phyloP scores from a whole-genome alignment of 345 rosid genomes.

The Capsella bursapastoris region DNA sequence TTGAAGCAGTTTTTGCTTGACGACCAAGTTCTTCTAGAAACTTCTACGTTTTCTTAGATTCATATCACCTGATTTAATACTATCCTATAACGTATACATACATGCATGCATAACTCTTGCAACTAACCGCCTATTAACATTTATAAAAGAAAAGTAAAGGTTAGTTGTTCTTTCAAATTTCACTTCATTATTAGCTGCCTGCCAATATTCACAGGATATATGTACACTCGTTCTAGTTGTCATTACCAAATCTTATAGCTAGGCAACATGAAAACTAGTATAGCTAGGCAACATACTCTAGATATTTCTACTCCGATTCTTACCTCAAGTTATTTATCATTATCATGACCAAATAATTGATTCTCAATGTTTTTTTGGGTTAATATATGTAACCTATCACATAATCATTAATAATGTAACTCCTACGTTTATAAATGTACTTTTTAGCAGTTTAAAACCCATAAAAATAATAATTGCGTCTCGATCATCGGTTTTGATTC shows the following conservation, averaged over 20 bases:
- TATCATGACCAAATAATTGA: slow-evolving; percentile 1
- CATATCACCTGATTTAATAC: too few species aligned
- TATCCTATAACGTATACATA: too few species aligned
- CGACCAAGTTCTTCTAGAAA: slow-evolving; percentile 40
- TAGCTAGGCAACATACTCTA: not conserved
- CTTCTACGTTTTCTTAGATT: not conserved
- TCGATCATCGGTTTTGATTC: not conserved
- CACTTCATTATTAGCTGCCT: not conserved
- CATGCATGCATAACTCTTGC: not conserved
- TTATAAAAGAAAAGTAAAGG: not conserved
- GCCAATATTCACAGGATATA: not conserved
- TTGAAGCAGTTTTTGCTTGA: slow-evolving; percentile 33
- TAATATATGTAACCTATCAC: not conserved
- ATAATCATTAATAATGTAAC: too few species aligned
- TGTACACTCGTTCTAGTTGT: not conserved
- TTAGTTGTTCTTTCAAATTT: not conserved
- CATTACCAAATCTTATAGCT: not conserved
- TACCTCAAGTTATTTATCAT: too few species aligned
- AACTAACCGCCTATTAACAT: not conserved
- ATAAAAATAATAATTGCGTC: not conserved
- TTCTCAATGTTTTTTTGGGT: not conserved
- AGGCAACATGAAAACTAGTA: not conserved
- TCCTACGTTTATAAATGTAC: not conserved
- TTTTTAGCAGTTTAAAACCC: not conserved
- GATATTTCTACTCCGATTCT: not conserved